Base-by-base conservation (phyloP, 2,329 filamentous ascomycete species). In the Chrysoporthe cubensis region DNA sequence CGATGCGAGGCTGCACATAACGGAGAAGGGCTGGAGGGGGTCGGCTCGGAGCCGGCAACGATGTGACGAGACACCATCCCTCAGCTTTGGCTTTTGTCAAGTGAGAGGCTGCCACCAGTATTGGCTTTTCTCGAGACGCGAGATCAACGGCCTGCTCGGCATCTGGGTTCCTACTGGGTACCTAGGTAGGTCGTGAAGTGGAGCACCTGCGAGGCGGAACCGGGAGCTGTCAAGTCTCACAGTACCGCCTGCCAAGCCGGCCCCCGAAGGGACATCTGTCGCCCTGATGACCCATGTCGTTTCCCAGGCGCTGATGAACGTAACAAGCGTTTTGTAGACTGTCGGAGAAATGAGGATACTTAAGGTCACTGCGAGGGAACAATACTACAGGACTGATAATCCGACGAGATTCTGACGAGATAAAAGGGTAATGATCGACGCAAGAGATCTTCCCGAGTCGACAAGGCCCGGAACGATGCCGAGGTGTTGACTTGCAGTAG, bases 271-370 rank as follows among this genome's bases (percentile, higher is more conserved):
- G 54, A 57, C 16, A 57, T 5, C 54, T 57, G 54, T 57, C 18
- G 32, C 32, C 54, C 50, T 32, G 50, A 34, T 57, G 32, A 57
- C 54, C 50, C 50, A 54, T 13, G 50, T 14, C 34, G 34, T 40
- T 1, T 6, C 13, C 34, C 4, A n/a, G 32, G 54, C 34, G 32
- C 32, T 57, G 54, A 57, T 40, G 54, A 40, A 57, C 54, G 34
- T 37, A 26, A 37, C 54, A 40, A 9, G 54, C 32, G 34, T 9
- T 40, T 57, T 57, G 54, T n/a, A 26, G 52, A 37, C 18, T 57
- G 54, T 57, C 54, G 40, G 32, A 57, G 54, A 57, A 57, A 32
- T 57, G 54, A 57, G 54, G 54, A 26, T 57, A 54, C 50, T 34
- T 13, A 54, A 54, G 11, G n/a, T 52, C n/a, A 32, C 21, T 11